phyloP scores from a whole-genome alignment of 2,329 filamentous ascomycete genomes.

The Penicillium olsonii region DNA sequence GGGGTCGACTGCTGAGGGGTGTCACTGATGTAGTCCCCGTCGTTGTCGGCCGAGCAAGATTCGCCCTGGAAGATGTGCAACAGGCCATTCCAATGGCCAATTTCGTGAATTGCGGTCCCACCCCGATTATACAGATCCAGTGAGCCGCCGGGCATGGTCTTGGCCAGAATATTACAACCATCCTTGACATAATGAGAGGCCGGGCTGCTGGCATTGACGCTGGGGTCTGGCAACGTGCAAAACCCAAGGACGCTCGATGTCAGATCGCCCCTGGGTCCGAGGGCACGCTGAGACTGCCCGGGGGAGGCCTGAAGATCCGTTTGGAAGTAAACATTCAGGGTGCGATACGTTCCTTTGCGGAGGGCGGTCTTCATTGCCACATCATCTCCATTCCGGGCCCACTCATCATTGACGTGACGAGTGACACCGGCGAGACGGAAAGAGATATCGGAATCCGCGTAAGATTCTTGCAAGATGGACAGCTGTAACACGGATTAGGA shows the following conservation, averaged over 20 bases:
- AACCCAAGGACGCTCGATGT: conserved; percentile 51
- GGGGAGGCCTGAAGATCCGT: conserved; percentile 48
- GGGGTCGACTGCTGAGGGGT: conserved; percentile 54
- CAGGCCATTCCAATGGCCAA: conserved; percentile 51
- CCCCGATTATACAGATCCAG: conserved; percentile 52
- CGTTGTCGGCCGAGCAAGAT: conserved; percentile 34
- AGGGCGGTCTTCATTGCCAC: conserved; percentile 56
- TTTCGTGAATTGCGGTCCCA: conserved; percentile 50
- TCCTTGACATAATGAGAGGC: conserved; percentile 50
- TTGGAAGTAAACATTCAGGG: conserved; percentile 63
- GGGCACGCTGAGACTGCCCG: conserved; percentile 23
- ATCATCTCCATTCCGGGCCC: conserved; percentile 54
- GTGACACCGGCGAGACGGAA: conserved; percentile 54
- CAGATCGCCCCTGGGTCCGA: conserved; percentile 25
- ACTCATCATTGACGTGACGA: conserved; percentile 55
- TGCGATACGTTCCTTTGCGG: conserved; percentile 55
- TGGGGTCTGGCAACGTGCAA: conserved; percentile 53
- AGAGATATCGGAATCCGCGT: conserved; percentile 47
- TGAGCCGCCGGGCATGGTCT: conserved; percentile 56
- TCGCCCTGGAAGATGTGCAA: conserved; percentile 48
- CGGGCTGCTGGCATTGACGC: conserved; percentile 39
- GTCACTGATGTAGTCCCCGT: conserved; percentile 47
- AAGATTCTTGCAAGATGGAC: conserved; percentile 48
- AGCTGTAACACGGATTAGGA: too few species aligned
- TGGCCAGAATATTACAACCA: conserved; percentile 60